Evolutionary conservation across 2,329 filamentous ascomycete species (phyloP), one percentile per base, ranked within the genome.

Genomic region (Atkinsonella texensis): DNA sequence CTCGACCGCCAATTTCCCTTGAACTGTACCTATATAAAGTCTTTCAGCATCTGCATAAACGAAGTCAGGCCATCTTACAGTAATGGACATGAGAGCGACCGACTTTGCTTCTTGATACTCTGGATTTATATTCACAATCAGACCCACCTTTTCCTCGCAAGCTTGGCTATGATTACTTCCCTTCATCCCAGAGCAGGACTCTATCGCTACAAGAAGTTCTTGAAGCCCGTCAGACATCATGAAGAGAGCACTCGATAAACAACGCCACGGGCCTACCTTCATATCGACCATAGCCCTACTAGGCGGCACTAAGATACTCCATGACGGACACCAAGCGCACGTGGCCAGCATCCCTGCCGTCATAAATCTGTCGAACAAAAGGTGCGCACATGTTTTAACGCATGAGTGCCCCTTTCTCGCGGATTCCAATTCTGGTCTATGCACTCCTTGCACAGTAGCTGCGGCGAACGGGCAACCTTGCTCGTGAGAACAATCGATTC

Each of bases 371-470:
- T 59, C 62, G 8, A 64, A 64, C 57, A 63, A 62, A 49, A 58
- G 50, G 44, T 64, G 62, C 48, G 60, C 60, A 15, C 62, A 64
- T 44, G 50, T 55, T 11, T 39, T 52, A 17, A 60, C 59, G 11
- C 62, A 64, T 43, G 40, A 55, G 13, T 64, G 62, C 48, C 59
- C 60, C 4, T 60, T 56, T 42, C 54, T 64, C 13, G 57, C 60
- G 9, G 62, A 64, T 52, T 63, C 61, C 45, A 62, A 61, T 39
- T 53, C 54, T 11, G 53, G 47, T 5, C 54, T 64, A 10, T 64
- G 62, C 53, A 51, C 49, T 15, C 54, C 56, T 15, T 64, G 62
- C 50, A 53, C 61, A 15, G 32, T 52, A 33, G 59, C 60, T 20
- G 56, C 51, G 18, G 50, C 60, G 17, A 59, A 55, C 35, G 60